Percentiles rank a stretch among this genome's conserved stretches.
phyloP scores from a whole-genome alignment of 2,329 filamentous ascomycete genomes.

The Fonsecaea pedrosoi region DNA sequence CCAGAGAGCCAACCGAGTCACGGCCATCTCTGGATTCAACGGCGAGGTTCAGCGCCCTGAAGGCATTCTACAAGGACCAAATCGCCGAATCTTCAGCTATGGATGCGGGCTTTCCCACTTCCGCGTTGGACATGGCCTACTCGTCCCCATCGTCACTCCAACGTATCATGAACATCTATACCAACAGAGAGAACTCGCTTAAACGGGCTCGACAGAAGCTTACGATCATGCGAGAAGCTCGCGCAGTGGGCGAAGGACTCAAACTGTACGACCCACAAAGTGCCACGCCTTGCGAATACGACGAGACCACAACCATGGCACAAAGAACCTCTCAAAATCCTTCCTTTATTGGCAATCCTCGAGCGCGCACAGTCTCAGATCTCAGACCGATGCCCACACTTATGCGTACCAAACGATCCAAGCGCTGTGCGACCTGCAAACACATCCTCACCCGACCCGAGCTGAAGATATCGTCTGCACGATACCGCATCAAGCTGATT shows the following conservation, averaged over 20 bases:
- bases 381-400: slow-evolving; percentile 82
- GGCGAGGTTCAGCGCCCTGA: slow-evolving; percentile 75
- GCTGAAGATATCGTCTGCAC: slow-evolving; percentile 82
- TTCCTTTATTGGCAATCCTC: slow-evolving; percentile 49
- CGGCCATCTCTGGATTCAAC: slow-evolving; percentile 63
- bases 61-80: slow-evolving; percentile 77
- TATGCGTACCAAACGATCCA: slow-evolving; percentile 88
- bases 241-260: slow-evolving; percentile 73
- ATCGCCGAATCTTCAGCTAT: slow-evolving; percentile 67
- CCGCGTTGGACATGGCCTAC: slow-evolving; percentile 54
- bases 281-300: slow-evolving; percentile 26
- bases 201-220: slow-evolving; percentile 72
- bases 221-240: slow-evolving; percentile 80
- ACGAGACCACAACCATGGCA: slow-evolving; percentile 30
- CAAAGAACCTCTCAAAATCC: slow-evolving; percentile 56
- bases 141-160: slow-evolving; percentile 81
- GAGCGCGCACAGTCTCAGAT: slow-evolving; percentile 70
- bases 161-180: slow-evolving; percentile 91
- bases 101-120: slow-evolving; percentile 55
- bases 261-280: slow-evolving; percentile 63
- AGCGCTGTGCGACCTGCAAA: slow-evolving; percentile 88
- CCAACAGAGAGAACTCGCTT: slow-evolving; percentile 59
- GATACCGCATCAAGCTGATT: slow-evolving; percentile 90
- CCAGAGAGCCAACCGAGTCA: slow-evolving; percentile 46
- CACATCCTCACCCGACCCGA: slow-evolving; percentile 97